Conservation (phyloP, 139 green algal genomes). For the Tetraselmis chui region DNA sequence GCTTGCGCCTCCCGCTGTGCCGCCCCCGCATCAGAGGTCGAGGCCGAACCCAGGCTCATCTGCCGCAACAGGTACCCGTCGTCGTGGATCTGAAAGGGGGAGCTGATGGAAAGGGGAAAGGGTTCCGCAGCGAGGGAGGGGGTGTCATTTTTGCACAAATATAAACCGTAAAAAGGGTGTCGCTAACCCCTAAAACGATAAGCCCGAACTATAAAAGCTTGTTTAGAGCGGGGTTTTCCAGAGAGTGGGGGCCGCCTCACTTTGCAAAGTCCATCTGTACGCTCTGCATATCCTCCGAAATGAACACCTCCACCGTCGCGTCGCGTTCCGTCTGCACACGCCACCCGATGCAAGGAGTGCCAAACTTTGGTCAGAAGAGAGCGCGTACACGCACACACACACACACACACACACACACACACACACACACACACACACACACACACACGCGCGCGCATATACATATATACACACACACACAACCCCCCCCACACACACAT, state of each 20-base stretch:
- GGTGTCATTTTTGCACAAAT: not conserved
- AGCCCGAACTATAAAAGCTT: too few relatives aligned
- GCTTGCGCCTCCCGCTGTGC: too few relatives aligned
- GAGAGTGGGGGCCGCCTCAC: too few relatives aligned
- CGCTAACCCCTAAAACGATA: too few relatives aligned
- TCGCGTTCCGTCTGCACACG: constrained; percentile 54
- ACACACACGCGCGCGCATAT: too few relatives aligned
- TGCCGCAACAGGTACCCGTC: constrained; percentile 68
- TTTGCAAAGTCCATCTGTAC: constrained; percentile 81
- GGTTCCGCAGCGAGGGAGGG: not conserved
- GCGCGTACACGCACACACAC: not conserved
- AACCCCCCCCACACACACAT: too few relatives aligned
- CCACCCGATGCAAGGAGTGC: too few relatives aligned
- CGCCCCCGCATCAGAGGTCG: too few relatives aligned
- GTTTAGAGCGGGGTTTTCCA: too few relatives aligned
- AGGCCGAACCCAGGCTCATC: constrained; percentile 41
- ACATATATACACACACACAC: too few relatives aligned
- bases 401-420: not conserved
- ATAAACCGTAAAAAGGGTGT: not conserved
- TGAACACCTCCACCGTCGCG: constrained; percentile 79
- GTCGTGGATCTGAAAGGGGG: constrained; percentile 76
- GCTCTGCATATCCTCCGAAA: constrained; percentile 69
- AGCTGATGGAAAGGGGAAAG: constrained; percentile 16
- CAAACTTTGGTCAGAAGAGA: too few relatives aligned
- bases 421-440: too few relatives aligned